Conservation (phyloP, 768 basidiomycete species). For the Boletus insuetus region DNA sequence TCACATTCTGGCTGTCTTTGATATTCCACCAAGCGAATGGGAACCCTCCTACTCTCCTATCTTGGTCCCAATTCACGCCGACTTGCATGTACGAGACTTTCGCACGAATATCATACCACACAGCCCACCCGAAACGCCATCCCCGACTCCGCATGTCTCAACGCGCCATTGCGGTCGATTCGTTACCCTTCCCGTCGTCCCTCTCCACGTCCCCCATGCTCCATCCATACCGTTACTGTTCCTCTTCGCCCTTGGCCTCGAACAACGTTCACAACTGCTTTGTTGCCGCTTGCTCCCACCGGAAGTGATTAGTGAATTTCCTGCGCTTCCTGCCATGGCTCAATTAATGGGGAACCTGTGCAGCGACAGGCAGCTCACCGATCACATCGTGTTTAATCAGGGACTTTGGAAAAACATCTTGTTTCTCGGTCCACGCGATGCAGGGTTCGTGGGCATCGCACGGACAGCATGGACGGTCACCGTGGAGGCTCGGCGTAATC, state of each 20-base stretch:
- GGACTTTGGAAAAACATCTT: conserved; percentile 70
- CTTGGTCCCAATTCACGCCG: conserved; percentile 52
- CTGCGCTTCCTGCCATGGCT: conserved; percentile 58
- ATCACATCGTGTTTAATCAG: conserved; percentile 41
- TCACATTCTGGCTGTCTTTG: conserved; percentile 51
- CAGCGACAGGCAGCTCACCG: conserved; percentile 35
- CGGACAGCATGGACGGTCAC: conserved; percentile 73
- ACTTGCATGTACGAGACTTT: conserved; percentile 42
- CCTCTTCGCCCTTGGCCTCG: conserved; percentile 55
- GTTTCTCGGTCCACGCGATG: conserved; percentile 47
- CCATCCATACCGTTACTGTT: conserved; percentile 55
- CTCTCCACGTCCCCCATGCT: conserved; percentile 48
- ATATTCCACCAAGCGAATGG: conserved; percentile 29
- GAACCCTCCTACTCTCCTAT: conserved; percentile 36
- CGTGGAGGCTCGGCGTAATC: conserved; percentile 52
- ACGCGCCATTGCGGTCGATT: conserved; percentile 24
- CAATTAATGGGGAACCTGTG: conserved; percentile 42
- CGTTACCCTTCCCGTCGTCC: conserved; percentile 53
- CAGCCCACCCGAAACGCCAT: conserved; percentile 32
- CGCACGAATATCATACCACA: conserved; percentile 35
- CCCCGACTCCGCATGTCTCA: conserved; percentile 30
- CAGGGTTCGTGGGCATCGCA: conserved; percentile 44
- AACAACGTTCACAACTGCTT: conserved; percentile 45
- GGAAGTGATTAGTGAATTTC: conserved; percentile 53
- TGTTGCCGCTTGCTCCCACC: conserved; percentile 54